Evolutionary conservation across 2,329 filamentous ascomycete species (phyloP).

Genomic region (Xylaria multiplex): DNA sequence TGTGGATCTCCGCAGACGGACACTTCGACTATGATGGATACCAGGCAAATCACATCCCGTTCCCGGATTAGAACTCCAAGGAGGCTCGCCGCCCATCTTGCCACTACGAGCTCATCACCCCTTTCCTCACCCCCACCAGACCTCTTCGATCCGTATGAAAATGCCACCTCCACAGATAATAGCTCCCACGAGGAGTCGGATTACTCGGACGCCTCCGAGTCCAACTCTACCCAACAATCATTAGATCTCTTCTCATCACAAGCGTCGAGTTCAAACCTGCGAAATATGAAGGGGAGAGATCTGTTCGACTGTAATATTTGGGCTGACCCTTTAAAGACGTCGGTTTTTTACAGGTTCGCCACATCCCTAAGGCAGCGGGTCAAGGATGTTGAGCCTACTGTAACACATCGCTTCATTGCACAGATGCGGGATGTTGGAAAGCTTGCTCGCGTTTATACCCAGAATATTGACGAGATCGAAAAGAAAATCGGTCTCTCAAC

Average conservation of each 20-base stretch:
- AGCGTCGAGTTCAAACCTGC: conserved; percentile 54
- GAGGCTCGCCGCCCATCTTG: conserved; percentile 38
- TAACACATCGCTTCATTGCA: conserved; percentile 74
- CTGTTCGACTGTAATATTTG: conserved; percentile 77
- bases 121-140: conserved; percentile 66
- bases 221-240: conserved; percentile 56
- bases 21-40: conserved; percentile 30
- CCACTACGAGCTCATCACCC: conserved; percentile 61
- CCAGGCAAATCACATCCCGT: conserved; percentile 16
- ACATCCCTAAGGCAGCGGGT: conserved; percentile 74
- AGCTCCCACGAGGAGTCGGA: conserved; percentile 54
- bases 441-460: conserved; percentile 76
- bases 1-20: conserved; percentile 46
- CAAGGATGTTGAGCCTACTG: conserved; percentile 69
- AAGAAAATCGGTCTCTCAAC: conserved; percentile 75
- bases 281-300: conserved; percentile 75
- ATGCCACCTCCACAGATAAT: conserved; percentile 48
- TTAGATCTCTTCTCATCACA: conserved; percentile 56
- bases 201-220: conserved; percentile 53
- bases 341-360: conserved; percentile 77
- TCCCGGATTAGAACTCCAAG: conserved; percentile 44
- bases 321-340: conserved; percentile 73
- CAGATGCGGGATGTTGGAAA: conserved; percentile 73
- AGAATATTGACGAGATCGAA: conserved; percentile 80
- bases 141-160: conserved; percentile 62